Percentiles rank a stretch among this genome's conserved stretches.
phyloP scores from a whole-genome alignment of 257 asterid genomes.

The Solanum chmielewskii region DNA sequence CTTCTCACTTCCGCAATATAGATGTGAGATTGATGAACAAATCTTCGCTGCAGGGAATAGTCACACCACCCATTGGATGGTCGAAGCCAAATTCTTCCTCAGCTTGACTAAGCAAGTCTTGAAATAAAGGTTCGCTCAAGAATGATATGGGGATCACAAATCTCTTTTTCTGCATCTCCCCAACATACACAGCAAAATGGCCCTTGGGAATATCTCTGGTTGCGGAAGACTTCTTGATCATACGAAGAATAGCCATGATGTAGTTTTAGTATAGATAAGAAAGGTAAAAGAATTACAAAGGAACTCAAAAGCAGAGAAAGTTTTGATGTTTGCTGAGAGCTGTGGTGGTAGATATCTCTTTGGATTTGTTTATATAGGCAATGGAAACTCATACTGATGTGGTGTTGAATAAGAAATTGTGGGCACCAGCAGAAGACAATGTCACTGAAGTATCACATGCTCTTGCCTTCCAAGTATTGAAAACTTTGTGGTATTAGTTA shows the following conservation, averaged over 20 bases:
- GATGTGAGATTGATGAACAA: conserved; percentile 22
- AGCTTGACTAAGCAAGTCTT: conserved; percentile 22
- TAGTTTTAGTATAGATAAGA: not conserved
- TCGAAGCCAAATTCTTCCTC: conserved; percentile 31
- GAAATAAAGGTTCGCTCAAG: conserved; percentile 34
- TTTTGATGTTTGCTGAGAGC: not conserved
- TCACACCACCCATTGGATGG: conserved; percentile 55
- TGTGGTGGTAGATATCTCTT: not conserved
- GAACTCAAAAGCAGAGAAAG: not conserved
- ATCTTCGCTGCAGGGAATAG: conserved; percentile 32
- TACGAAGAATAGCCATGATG: not conserved
- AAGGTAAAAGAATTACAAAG: not conserved
- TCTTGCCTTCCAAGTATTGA: not conserved
- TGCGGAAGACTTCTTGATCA: not conserved
- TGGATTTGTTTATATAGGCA: not conserved
- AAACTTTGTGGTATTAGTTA: not conserved
- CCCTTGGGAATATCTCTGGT: conserved; percentile 36
- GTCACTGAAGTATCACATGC: not conserved
- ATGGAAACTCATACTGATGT: not conserved
- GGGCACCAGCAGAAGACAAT: not conserved
- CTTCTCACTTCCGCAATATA: not conserved
- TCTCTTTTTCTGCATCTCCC: conserved; percentile 26
- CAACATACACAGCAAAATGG: conserved; percentile 48
- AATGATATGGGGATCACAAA: conserved; percentile 20
- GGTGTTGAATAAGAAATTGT: not conserved